A percentile compares a stretch with the other conserved stretches of the same genome.
phyloP scores from a whole-genome alignment of 768 basidiomycete genomes.

The Termitomyces titanicus region DNA sequence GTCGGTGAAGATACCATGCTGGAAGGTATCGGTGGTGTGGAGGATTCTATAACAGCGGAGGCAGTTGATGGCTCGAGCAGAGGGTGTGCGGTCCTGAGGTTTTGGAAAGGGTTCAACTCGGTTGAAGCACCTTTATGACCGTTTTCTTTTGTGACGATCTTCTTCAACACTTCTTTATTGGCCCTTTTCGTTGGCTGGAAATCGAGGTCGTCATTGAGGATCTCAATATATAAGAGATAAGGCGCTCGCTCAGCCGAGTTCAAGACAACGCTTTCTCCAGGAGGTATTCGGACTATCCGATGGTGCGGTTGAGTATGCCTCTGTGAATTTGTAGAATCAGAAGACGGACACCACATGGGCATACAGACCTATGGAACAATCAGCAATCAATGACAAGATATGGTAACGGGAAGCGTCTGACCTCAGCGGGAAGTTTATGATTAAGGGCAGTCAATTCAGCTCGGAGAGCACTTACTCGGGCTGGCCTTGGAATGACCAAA shows the following conservation, averaged over 20 bases:
- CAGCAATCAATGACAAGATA: not conserved
- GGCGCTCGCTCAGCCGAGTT: slow-evolving; percentile 98
- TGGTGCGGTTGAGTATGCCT: slow-evolving; percentile 70
- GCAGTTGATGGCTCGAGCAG: slow-evolving; percentile 20
- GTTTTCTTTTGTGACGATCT: slow-evolving; percentile 65
- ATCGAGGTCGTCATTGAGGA: slow-evolving; percentile 85
- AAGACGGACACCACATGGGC: slow-evolving; percentile 83
- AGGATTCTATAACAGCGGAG: slow-evolving; percentile 27
- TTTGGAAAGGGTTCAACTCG: slow-evolving; percentile 47
- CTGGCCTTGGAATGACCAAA: slow-evolving; percentile 88
- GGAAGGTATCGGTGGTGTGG: slow-evolving; percentile 14
- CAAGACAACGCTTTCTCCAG: slow-evolving; percentile 94
- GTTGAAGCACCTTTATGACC: slow-evolving; percentile 54
- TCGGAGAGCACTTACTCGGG: slow-evolving; percentile 92
- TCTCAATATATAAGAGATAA: slow-evolving; percentile 88
- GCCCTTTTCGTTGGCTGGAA: slow-evolving; percentile 82
- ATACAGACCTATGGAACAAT: slow-evolving; percentile 61
- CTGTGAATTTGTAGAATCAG: slow-evolving; percentile 46
- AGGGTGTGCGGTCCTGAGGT: slow-evolving; percentile 18
- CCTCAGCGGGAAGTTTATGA: slow-evolving; percentile 95
- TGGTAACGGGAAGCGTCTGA: slow-evolving; percentile 26
- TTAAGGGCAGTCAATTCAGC: slow-evolving; percentile 95
- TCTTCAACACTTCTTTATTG: slow-evolving; percentile 84
- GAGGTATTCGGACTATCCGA: slow-evolving; percentile 94
- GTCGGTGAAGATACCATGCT: slow-evolving; percentile 20